phyloP scores from a whole-genome alignment of 768 basidiomycete genomes.

The Leccinum disarticulatum region DNA sequence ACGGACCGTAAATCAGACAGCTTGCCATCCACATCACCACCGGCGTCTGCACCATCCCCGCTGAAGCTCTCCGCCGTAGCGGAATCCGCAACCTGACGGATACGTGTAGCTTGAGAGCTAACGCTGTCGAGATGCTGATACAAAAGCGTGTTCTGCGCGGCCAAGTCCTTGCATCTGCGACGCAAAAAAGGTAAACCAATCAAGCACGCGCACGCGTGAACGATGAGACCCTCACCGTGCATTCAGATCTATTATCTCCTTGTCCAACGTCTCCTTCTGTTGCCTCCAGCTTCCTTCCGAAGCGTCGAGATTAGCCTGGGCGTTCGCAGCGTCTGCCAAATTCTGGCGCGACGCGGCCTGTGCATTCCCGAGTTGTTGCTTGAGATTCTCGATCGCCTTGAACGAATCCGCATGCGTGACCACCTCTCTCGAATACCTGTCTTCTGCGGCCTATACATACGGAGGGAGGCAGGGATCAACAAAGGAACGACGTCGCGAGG shows the following conservation, averaged over 20 bases:
- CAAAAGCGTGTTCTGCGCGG: constrained; percentile 71
- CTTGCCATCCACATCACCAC: constrained; percentile 58
- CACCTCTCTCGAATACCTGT: constrained; percentile 79
- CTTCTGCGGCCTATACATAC: constrained; percentile 61
- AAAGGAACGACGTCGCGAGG: background rate
- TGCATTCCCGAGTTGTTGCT: constrained; percentile 54
- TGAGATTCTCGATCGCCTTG: constrained; percentile 64
- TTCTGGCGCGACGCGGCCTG: constrained; percentile 59
- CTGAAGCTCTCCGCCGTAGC: constrained; percentile 35
- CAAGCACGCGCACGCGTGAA: background rate
- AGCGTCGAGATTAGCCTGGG: constrained; percentile 64
- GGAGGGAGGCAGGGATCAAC: background rate
- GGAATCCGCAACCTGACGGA: constrained; percentile 66
- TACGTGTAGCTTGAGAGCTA: constrained; percentile 78
- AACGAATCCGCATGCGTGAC: constrained; percentile 84
- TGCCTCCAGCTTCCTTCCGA: constrained; percentile 81
- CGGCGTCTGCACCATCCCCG: constrained; percentile 42
- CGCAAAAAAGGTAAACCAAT: background rate
- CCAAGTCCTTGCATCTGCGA: constrained; percentile 67
- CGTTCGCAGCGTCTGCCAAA: constrained; percentile 65
- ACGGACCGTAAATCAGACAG: constrained; percentile 74
- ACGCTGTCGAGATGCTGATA: constrained; percentile 86
- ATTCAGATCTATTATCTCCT: constrained; percentile 72
- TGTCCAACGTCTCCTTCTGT: constrained; percentile 74
- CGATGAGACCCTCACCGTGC: constrained; percentile 46